Percentiles rank a stretch among this genome's conserved stretches.
Conservation (phyloP, 306 rosid species). For the Rubus parviflorus region DNA sequence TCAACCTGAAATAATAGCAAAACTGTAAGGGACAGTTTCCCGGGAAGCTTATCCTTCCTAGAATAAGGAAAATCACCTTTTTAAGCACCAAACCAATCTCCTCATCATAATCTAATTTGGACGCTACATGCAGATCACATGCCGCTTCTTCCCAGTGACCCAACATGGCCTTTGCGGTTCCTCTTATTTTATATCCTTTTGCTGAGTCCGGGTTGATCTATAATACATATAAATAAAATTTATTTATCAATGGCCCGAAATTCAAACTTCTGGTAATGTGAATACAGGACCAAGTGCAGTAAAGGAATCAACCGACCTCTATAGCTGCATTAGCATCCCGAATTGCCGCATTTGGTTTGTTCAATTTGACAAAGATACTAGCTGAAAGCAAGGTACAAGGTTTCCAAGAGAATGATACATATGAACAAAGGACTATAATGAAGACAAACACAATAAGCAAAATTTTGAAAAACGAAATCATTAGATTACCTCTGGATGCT, state of each 20-base stretch:
- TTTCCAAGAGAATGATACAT: constrained; percentile 19
- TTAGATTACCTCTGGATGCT: constrained; percentile 69
- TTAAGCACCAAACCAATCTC: constrained; percentile 64
- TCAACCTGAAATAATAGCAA: constrained; percentile 53
- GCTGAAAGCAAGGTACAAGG: constrained; percentile 51
- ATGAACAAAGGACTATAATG: not conserved
- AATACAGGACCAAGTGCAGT: constrained; percentile 12
- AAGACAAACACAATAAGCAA: not conserved
- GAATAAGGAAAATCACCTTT: constrained; percentile 43
- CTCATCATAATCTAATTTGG: constrained; percentile 74
- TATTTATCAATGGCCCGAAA: not conserved
- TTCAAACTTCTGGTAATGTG: not conserved
- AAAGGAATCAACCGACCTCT: constrained; percentile 45
- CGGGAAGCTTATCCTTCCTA: constrained; percentile 11
- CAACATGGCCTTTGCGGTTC: constrained; percentile 76
- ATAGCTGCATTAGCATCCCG: constrained; percentile 81
- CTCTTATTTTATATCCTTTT: constrained; percentile 76
- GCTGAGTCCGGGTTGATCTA: constrained; percentile 87
- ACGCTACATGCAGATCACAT: constrained; percentile 70
- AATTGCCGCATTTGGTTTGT: constrained; percentile 85
- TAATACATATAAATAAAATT: constrained; percentile 15
- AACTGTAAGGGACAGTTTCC: constrained; percentile 13
- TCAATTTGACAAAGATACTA: constrained; percentile 56
- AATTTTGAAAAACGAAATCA: not conserved
- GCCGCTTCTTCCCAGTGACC: constrained; percentile 78